Evolutionary conservation across 768 basidiomycete genomes (phyloP), one percentile per base, ranked within the genome.

Genomic region (Flagelloscypha sp.): DNA sequence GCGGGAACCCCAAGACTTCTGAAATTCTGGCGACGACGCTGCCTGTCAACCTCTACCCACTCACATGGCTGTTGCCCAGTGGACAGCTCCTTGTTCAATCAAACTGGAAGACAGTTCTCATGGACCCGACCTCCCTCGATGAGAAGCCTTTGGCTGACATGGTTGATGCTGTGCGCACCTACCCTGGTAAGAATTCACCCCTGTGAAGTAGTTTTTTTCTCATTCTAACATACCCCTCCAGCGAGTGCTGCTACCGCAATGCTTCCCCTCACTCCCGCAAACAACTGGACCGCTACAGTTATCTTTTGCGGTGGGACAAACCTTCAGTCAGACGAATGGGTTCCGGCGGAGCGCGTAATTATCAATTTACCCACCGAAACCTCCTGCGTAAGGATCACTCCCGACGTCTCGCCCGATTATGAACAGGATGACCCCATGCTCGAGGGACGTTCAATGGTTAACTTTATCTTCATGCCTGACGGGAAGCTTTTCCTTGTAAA

Each of bases 271-370:
- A 90, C 84, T 1, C 79, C 84, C 1, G 75, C 69, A 6, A 89
- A 92, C 57, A 82, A 84, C 53, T 92, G 76, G 63, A 84, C 80
- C 1, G 84, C 84, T 2, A 86, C 84, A 0, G 54, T 90, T 36
- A 50, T 93, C 39, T 86, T 92, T 58, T 93, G 88, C 43, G 88
- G 89, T 24, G 89, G 89, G 2, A 79, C 80, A 27, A 68, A 81
- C 50, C 57, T 79, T 23, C 56, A 62, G 33, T 45, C 66, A 7
- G 53, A 68, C 37, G 53, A 63, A 76, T 70, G 55, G 49, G 60
- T 58, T 4, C 33, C 46, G 3, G 57, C 61, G 1, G 55, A 61
- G 41, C 75, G 71, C 68, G 68, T 72, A 36, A 65, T 74, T 24
- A 64, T 70, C 3, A 61, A 59, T 20, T 64, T 63, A 41, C 65